Evolutionary conservation across 371 early-diverging fungal genomes (phyloP).

Genomic region (Rhizopus sp.): DNA sequence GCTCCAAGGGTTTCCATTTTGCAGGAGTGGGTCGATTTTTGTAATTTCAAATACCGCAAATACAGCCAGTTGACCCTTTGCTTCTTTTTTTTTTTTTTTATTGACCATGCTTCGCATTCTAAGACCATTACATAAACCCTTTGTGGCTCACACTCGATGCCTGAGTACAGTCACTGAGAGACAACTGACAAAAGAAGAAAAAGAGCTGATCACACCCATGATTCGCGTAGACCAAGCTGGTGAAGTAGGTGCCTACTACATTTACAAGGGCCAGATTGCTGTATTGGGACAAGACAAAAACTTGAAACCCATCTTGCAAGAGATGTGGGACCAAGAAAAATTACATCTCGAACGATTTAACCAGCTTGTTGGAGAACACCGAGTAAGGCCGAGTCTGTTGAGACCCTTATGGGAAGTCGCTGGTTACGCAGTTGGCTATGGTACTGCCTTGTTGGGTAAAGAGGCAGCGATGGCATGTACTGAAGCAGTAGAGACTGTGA

Average conservation of each 20-base stretch:
- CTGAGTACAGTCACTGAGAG: conserved; percentile 7
- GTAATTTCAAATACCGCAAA: background rate
- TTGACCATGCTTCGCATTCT: conserved; percentile 3
- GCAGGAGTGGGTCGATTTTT: background rate
- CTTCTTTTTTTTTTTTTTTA: background rate
- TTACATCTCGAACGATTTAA: conserved; percentile 82
- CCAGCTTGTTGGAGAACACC: conserved; percentile 68
- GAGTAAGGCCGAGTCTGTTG: conserved; percentile 85
- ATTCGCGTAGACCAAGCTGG: conserved; percentile 97
- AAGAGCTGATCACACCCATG: conserved; percentile 58
- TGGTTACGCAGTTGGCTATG: conserved; percentile 86
- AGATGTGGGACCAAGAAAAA: conserved; percentile 97
- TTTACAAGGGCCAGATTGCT: conserved; percentile 92
- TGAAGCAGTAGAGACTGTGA: conserved; percentile 96
- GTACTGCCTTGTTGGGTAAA: conserved; percentile 89
- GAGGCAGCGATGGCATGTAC: conserved; percentile 98
- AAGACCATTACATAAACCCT: background rate
- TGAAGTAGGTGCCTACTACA: conserved; percentile 94
- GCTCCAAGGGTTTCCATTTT: too few relatives aligned
- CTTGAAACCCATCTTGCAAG: conserved; percentile 73
- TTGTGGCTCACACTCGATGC: background rate
- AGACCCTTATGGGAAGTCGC: conserved; percentile 87
- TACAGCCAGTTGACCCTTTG: background rate
- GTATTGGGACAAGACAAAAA: conserved; percentile 77
- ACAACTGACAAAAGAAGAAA: conserved; percentile 31